Evolutionary conservation across 2,329 filamentous ascomycete species (phyloP), one percentile per base, ranked within the genome.

Genomic region (Cyphellophora attinorum): DNA sequence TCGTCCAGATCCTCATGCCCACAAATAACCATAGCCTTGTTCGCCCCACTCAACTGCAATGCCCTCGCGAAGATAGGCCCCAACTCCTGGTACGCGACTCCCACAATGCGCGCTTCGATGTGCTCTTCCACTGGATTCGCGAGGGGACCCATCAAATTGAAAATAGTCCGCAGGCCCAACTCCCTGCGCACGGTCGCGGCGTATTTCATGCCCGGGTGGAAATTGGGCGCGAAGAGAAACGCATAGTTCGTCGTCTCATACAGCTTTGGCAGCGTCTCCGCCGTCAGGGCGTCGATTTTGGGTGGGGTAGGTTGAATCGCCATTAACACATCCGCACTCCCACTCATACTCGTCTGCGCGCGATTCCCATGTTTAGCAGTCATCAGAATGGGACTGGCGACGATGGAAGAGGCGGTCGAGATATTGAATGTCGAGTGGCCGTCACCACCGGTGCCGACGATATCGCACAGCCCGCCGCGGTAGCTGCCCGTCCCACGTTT

Each of bases 351-450:
- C 3, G 91, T 96, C 35, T 86, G 91, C 27, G 91, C 88, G 47
- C 82, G 80, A 67, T 98, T 98, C 45, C 91, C 91, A 62, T 98
- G 91, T 65, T 98, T 98, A 46, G 83, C 85, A 38, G 94, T 72
- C 51, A 93, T 71, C 21, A 98, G 73, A 17, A 93, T 67, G 4
- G 86, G 78, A 5, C 86, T 93, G 30, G 85, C 85, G 31, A 98
- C 68, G 53, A 98, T 95, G 12, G 86, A 94, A 2, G 91, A 77
- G 5, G 91, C 94, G 4, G 91, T 98, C 49, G 82, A 91, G 56
- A 98, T 89, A 60, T 98, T 98, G 76, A 94, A 98, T 19, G 91
- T 98, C 59, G 93, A 85, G 69, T 96, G 88, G 13, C 82, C 81
- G 64, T 98, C 91, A 53, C 91, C 91, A 47, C 91, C 91, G 5